Conservation (phyloP, 1,284 basidiomycete species). For the Xerocomus minutiporus region DNA sequence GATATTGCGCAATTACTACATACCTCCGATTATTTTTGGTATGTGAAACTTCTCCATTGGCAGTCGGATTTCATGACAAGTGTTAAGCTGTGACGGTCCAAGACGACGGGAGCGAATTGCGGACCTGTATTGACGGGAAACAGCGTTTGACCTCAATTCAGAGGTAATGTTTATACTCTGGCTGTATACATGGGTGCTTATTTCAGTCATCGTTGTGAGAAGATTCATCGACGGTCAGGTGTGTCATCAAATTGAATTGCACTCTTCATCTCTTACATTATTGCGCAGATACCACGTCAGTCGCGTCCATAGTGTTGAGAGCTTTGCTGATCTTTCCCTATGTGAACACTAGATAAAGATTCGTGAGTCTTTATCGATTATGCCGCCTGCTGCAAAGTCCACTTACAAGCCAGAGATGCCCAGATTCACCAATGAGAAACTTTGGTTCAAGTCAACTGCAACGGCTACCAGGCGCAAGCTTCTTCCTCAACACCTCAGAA, state of each 20-base stretch:
- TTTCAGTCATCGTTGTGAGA: constrained; percentile 1
- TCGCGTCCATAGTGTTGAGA: constrained; percentile 6
- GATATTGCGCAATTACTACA: constrained; percentile 51
- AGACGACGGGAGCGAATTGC: constrained; percentile 42
- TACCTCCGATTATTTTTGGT: constrained; percentile 53
- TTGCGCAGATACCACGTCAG: constrained; percentile 34
- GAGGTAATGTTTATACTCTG: constrained; percentile 29
- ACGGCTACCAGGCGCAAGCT: constrained; percentile 26
- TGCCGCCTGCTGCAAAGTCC: background rate
- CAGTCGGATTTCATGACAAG: background rate
- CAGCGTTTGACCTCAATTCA: constrained; percentile 52
- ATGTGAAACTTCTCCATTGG: constrained; percentile 8
- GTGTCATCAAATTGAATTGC: constrained; percentile 16
- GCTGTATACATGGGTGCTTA: background rate
- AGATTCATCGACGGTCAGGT: constrained; percentile 51
- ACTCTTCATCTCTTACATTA: constrained; percentile 1
- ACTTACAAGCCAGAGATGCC: background rate
- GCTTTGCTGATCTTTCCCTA: constrained; percentile 4
- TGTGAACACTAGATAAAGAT: constrained; percentile 35
- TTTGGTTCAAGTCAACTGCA: constrained; percentile 35
- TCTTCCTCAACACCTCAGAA: constrained; percentile 21
- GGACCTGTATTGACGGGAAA: constrained; percentile 53
- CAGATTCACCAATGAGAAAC: constrained; percentile 37
- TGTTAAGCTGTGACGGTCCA: constrained; percentile 18
- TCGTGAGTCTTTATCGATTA: constrained; percentile 29